Evolutionary conservation across 2,329 filamentous ascomycete species (phyloP).

Genomic region (Trichoderma brevicompactum): DNA sequence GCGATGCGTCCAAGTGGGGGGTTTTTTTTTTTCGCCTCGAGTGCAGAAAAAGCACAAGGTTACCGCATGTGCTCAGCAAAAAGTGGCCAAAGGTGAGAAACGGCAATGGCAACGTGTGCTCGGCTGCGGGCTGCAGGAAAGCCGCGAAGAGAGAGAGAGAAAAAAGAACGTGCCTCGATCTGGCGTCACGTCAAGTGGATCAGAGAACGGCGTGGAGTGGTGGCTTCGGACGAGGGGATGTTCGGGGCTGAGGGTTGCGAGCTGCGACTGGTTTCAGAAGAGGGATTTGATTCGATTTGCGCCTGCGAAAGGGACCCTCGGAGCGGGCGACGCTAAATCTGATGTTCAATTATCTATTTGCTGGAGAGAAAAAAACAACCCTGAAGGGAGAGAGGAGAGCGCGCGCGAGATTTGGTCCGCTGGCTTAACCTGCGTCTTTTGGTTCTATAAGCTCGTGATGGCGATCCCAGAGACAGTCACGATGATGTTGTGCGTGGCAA

Average conservation of each 20-base stretch:
- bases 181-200: slow-evolving; percentile 27
- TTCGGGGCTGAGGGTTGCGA: slow-evolving; percentile 30
- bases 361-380: not conserved
- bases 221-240: slow-evolving; percentile 36
- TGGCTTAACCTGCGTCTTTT: not conserved
- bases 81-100: slow-evolving; percentile 9
- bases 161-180: slow-evolving; percentile 16
- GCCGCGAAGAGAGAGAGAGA: not conserved
- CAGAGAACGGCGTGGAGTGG: slow-evolving; percentile 16
- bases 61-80: slow-evolving; percentile 17
- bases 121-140: slow-evolving; percentile 17
- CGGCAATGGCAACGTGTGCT: slow-evolving; percentile 27
- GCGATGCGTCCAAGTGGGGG: slow-evolving; percentile 17
- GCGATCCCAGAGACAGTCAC: slow-evolving; percentile 2
- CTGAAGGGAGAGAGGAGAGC: not conserved
- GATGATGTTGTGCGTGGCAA: slow-evolving; percentile 24
- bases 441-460: not conserved
- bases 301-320: not conserved
- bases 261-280: not conserved
- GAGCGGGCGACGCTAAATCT: slow-evolving; percentile 17
- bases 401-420: not conserved
- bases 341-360: not conserved
- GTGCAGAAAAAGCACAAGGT: not conserved
- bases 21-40: not conserved
- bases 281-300: slow-evolving; percentile 14